phyloP scores from a whole-genome alignment of 2,329 filamentous ascomycete species.

The Trichoderma lentiforme region DNA sequence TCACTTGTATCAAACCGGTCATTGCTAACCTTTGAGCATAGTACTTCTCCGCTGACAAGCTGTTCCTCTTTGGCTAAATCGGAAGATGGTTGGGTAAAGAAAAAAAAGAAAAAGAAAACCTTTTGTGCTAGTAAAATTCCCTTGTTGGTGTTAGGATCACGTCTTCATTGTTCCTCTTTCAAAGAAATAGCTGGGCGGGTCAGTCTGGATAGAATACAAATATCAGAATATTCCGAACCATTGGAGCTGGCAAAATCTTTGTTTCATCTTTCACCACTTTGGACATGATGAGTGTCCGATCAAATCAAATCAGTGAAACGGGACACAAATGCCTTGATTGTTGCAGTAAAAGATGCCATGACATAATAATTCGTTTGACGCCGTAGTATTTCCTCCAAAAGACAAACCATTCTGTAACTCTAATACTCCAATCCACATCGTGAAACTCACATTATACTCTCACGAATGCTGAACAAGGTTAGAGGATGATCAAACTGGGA shows the following conservation, averaged over 20 bases:
- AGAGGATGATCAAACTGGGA: background rate
- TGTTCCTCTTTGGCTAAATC: constrained; percentile 56
- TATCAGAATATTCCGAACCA: background rate
- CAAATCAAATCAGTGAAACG: background rate
- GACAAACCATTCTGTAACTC: background rate
- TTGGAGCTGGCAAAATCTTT: background rate
- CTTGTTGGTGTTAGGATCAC: background rate
- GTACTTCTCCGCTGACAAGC: constrained; percentile 55
- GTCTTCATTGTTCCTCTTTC: background rate
- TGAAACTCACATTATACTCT: constrained; percentile 9
- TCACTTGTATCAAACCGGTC: background rate
- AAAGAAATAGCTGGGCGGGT: background rate
- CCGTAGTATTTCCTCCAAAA: background rate
- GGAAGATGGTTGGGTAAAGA: background rate
- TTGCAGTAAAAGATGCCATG: background rate
- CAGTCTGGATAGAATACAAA: constrained; percentile 2
- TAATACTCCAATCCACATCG: background rate
- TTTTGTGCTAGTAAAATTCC: background rate
- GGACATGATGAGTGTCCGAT: background rate
- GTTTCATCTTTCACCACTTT: background rate
- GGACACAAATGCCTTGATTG: background rate
- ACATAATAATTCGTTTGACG: background rate
- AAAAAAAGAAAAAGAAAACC: background rate
- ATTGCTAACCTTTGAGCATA: constrained; percentile 24
- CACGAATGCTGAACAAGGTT: constrained; percentile 18